phyloP scores from a whole-genome alignment of 495 filamentous ascomycete species.

The Penicillium lagena region DNA sequence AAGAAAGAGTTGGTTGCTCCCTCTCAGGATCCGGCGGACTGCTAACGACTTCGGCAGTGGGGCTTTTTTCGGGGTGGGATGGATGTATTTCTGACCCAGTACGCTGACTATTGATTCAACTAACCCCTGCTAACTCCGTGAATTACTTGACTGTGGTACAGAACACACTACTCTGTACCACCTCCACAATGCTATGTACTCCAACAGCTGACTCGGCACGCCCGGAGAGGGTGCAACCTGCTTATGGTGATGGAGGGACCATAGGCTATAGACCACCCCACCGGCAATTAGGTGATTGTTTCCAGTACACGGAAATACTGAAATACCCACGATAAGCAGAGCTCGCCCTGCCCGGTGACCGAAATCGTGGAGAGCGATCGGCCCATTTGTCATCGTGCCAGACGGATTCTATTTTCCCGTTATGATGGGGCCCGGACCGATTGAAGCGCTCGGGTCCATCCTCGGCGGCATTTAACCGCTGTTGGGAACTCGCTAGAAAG shows the following conservation, averaged over 20 bases:
- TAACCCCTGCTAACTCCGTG: neutral
- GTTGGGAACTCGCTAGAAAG: neutral
- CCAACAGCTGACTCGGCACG: too few species aligned
- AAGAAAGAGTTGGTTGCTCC: slow-evolving; percentile 3
- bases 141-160: too few species aligned
- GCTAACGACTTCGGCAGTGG: slow-evolving; percentile 21
- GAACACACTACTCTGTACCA: too few species aligned
- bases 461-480: slow-evolving; percentile 9
- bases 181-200: too few species aligned
- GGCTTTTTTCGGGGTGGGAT: slow-evolving; percentile 18
- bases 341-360: slow-evolving; percentile 21
- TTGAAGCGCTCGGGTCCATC: slow-evolving; percentile 6
- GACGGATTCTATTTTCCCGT: slow-evolving; percentile 42
- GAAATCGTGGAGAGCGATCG: slow-evolving; percentile 35
- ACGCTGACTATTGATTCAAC: slow-evolving; percentile 4
- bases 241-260: neutral
- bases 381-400: slow-evolving; percentile 38
- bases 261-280: too few species aligned
- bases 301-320: too few species aligned
- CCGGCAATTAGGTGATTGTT: too few species aligned
- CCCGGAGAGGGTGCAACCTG: too few species aligned
- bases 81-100: slow-evolving; percentile 14
- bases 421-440: slow-evolving; percentile 3
- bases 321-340: slow-evolving; percentile 5
- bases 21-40: slow-evolving; percentile 35